Evolutionary conservation across 2,329 filamentous ascomycete species (phyloP).

Genomic region (Capronia epimyces): DNA sequence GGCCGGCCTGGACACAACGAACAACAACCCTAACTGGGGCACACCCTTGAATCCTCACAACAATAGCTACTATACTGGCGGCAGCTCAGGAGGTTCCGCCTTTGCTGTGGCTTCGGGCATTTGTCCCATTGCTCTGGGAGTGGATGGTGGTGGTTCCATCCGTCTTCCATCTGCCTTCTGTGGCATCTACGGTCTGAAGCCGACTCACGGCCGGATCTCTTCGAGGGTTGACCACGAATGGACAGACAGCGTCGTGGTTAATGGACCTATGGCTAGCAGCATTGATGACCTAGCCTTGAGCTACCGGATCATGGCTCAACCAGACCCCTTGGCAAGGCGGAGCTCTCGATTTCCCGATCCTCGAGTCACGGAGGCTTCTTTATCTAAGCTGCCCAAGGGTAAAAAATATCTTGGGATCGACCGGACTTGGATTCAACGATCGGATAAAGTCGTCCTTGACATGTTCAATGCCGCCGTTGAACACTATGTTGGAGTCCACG

Average conservation of each 20-base stretch:
- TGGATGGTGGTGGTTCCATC: slow-evolving; percentile 70
- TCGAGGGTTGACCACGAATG: slow-evolving; percentile 54
- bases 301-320: slow-evolving; percentile 73
- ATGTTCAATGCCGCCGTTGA: slow-evolving; percentile 59
- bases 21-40: slow-evolving; percentile 70
- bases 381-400: slow-evolving; percentile 16
- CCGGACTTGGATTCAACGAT: slow-evolving; percentile 62
- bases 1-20: slow-evolving; percentile 73
- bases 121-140: slow-evolving; percentile 68
- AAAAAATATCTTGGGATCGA: slow-evolving; percentile 66
- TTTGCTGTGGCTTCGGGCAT: slow-evolving; percentile 66
- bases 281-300: slow-evolving; percentile 72
- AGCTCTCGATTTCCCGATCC: slow-evolving; percentile 51
- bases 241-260: slow-evolving; percentile 59
- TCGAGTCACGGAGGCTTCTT: slow-evolving; percentile 41
- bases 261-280: slow-evolving; percentile 69
- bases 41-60: slow-evolving; percentile 77
- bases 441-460: slow-evolving; percentile 58
- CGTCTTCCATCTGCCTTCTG: slow-evolving; percentile 71
- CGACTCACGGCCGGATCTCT: slow-evolving; percentile 63
- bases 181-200: slow-evolving; percentile 75
- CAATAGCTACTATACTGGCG: slow-evolving; percentile 69
- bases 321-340: slow-evolving; percentile 50
- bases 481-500: slow-evolving; percentile 40
- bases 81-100: slow-evolving; percentile 70